Base-by-base conservation (phyloP, 345 rosid species). In the Populus euphratica region DNA sequence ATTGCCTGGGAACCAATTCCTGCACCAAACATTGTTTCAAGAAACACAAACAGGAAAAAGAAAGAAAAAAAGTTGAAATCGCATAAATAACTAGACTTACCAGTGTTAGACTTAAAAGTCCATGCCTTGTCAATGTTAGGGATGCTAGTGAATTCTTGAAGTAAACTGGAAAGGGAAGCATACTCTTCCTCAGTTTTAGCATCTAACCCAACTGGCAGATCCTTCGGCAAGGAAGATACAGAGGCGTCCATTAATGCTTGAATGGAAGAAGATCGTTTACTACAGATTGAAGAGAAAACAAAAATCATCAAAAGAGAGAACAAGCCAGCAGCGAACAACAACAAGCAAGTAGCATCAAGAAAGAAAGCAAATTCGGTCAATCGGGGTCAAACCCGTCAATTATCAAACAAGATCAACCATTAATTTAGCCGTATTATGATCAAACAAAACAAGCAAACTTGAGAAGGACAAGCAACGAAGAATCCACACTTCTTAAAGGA, bases 41-140 rank as follows among this genome's bases (percentile, higher is more conserved):
- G 35, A 44, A 52, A 9, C 8, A 36, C 43, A 35, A 69, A 72
- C 38, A 41, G 61, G 27, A 10, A 20, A 33, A 23, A 31, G 5
- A 76, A 70, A 77, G 11, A 27, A 38, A 33, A 63, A 72, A 54
- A 33, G 1, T 2, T 14, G 9, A 38, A 29, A 70, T 62, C 38
- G 63, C 25, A 70, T 16, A 38, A n/a, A n/a, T 27, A 17, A 6
- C 1, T 12, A 73, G 21, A 18, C 74, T 23, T 87, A 92, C 98
- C 97, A 69, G 50, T 82, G 20, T 76, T 72, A 33, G 90, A 87
- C 68, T 88, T 83, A 33, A 91, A 89, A 69, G 86, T 83, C 98
- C 99, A 93, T 13, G 99, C 95, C 82, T 86, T 88, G 83, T 93
- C 95, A 74, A 96, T 86, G 78, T 70, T 88, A 64, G 94, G 79